A percentile compares a stretch with the other conserved stretches of the same genome.
These are phyloP conservation scores for Deinandra increscens DNA, from an alignment of 129 eudicot species.

Conservation along the genomic window DNA sequence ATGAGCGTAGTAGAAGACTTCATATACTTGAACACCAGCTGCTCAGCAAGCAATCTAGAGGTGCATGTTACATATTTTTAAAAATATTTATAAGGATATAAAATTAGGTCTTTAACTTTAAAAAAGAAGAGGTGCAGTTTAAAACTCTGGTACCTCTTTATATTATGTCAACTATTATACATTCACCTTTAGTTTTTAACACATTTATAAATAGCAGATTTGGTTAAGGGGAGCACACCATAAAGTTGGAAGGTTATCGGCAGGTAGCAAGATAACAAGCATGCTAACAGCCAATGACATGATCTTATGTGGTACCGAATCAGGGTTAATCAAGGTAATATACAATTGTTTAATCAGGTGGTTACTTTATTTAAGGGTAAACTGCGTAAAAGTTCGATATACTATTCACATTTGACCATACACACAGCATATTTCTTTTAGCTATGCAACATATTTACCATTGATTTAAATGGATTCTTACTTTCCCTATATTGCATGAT, in stretches of 20 bases:
- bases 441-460: background rate
- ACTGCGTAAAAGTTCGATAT: background rate
- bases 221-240: conserved; percentile 91
- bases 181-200: background rate
- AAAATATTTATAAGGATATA: background rate
- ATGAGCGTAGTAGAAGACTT: conserved; percentile 85
- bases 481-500: background rate
- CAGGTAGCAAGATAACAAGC: conserved; percentile 87
- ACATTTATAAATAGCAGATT: conserved; percentile 42
- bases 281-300: conserved; percentile 80
- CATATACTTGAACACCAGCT: conserved; percentile 54
- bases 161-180: background rate
- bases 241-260: conserved; percentile 86
- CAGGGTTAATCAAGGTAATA: conserved; percentile 70
- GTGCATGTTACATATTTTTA: conserved; percentile 27
- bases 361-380: background rate
- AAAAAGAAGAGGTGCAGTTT: background rate
- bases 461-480: background rate
- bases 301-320: conserved; percentile 79
- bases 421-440: background rate
- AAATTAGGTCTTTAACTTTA: background rate
- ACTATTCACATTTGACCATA: background rate
- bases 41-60: conserved; percentile 63
- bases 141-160: background rate
- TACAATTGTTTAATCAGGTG: background rate